Conservation (phyloP, 306 rosid genomes). For the Medicago lupulina region DNA sequence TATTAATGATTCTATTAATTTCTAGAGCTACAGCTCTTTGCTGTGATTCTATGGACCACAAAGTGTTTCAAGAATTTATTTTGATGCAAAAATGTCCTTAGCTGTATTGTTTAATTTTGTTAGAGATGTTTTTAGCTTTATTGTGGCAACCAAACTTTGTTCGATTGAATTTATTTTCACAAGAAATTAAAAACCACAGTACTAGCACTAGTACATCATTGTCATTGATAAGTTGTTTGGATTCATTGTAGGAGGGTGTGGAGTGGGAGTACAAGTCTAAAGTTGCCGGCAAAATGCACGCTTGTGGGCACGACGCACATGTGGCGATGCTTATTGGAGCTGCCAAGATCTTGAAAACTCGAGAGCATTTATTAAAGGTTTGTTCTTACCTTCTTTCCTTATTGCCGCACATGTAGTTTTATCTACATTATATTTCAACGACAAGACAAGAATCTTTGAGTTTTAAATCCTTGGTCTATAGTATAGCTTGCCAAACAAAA, state of each 20-base stretch:
- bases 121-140: neutral
- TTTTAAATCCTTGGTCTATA: no score
- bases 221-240: neutral
- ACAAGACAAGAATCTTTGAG: neutral
- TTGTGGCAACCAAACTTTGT: neutral
- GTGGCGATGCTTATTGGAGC: conserved; percentile 97
- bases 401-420: neutral
- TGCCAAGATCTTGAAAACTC: conserved; percentile 85
- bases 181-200: neutral
- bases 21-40: neutral
- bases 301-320: conserved; percentile 99
- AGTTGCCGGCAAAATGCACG: conserved; percentile 96
- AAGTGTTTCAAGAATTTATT: neutral
- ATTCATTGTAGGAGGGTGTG: conserved; percentile 63
- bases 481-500: no score
- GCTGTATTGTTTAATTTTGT: neutral
- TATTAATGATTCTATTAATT: neutral
- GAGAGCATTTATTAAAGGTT: conserved; percentile 90
- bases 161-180: neutral
- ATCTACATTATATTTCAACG: neutral
- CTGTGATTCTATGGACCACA: neutral
- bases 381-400: neutral
- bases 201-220: no score
- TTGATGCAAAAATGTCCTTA: neutral
- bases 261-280: conserved; percentile 92